Conservation (phyloP, 208 protist species). For the Zelonia costaricensis region DNA sequence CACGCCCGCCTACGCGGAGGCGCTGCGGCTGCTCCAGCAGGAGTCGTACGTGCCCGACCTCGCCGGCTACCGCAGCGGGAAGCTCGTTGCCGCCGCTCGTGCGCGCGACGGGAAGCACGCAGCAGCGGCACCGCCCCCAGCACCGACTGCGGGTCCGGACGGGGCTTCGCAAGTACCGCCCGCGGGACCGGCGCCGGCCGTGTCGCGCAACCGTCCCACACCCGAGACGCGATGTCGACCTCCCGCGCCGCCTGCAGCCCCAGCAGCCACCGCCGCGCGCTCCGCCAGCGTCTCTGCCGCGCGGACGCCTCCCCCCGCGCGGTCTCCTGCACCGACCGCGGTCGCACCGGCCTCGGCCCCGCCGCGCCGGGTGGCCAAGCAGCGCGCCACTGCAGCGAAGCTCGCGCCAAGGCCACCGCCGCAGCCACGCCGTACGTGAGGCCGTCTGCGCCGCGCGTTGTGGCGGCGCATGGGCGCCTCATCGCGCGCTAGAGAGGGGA, state of each 20-base stretch:
- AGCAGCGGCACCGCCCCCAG: not conserved
- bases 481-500: too few species aligned
- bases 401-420: conserved; percentile 9
- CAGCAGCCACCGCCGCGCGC: not conserved
- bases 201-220: too few species aligned
- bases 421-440: not conserved
- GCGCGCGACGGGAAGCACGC: not conserved
- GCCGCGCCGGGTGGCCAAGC: not conserved
- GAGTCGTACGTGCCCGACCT: conserved; percentile 44
- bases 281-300: not conserved
- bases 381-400: not conserved
- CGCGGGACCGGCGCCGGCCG: not conserved
- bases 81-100: not conserved
- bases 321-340: not conserved
- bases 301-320: not conserved
- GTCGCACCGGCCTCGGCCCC: not conserved
- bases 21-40: conserved; percentile 47
- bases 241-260: not conserved
- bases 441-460: too few species aligned
- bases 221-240: too few species aligned
- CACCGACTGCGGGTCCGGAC: not conserved
- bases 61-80: conserved; percentile 34
- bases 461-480: too few species aligned
- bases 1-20: conserved; percentile 47
- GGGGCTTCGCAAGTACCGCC: not conserved